phyloP scores from a whole-genome alignment of 345 rosid species.

The Dimocarpus longan region DNA sequence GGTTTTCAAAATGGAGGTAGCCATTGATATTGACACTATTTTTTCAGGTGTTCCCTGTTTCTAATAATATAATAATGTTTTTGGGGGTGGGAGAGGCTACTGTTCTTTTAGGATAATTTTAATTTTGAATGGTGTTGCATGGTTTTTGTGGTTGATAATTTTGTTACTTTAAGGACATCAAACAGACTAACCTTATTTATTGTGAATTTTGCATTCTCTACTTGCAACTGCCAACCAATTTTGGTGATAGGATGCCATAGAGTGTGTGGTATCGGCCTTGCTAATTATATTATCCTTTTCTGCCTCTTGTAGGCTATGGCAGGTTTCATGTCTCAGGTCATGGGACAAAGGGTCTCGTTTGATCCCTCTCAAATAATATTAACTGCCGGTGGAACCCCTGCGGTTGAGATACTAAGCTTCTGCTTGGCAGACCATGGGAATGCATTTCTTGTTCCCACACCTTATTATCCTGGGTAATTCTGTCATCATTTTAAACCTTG shows the following conservation, averaged over 20 bases:
- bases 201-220: background rate
- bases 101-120: background rate
- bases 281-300: background rate
- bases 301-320: slow-evolving; percentile 72
- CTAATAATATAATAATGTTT: background rate
- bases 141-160: background rate
- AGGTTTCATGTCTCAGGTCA: slow-evolving; percentile 65
- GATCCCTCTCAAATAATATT: slow-evolving; percentile 71
- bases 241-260: background rate
- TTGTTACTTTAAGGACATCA: background rate
- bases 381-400: slow-evolving; percentile 89
- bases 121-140: background rate
- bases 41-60: background rate
- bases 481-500: slow-evolving; percentile 3
- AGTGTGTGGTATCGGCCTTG: background rate
- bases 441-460: slow-evolving; percentile 81
- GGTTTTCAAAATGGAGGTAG: background rate
- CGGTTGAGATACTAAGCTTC: slow-evolving; percentile 80
- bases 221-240: background rate
- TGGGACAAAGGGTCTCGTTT: slow-evolving; percentile 57
- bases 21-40: background rate
- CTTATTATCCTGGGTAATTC: slow-evolving; percentile 90
- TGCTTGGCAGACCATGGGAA: slow-evolving; percentile 94
- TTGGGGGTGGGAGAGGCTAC: background rate
- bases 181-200: too few species aligned